phyloP scores from a whole-genome alignment of 371 early-diverging fungal species.

The Dichotomocladium elegans region DNA sequence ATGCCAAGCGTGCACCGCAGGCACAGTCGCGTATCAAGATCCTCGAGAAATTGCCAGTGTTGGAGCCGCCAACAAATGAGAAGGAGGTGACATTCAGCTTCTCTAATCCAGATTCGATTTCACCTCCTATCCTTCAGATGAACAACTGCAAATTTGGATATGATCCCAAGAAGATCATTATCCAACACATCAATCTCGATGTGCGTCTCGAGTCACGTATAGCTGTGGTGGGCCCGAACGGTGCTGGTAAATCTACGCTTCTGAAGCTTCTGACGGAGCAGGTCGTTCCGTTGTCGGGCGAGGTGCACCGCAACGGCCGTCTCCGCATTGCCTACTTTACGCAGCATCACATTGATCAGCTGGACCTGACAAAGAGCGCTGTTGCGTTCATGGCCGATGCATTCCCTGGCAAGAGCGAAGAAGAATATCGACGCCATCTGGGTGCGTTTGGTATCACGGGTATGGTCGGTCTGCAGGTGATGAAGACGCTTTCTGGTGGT shows the following conservation, averaged over 20 bases:
- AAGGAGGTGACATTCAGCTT: constrained; percentile 87
- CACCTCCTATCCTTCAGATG: constrained; percentile 93
- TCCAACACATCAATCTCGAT: constrained; percentile 83
- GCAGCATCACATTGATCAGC: constrained; percentile 97
- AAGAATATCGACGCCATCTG: constrained; percentile 92
- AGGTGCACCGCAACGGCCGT: constrained; percentile 89
- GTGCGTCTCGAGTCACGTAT: constrained; percentile 95
- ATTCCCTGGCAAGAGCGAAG: constrained; percentile 91
- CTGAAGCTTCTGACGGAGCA: constrained; percentile 89
- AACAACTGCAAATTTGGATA: constrained; percentile 89
- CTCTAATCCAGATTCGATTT: constrained; percentile 83
- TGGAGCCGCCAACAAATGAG: constrained; percentile 85
- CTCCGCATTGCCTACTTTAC: constrained; percentile 94
- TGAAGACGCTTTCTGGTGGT: constrained; percentile 96
- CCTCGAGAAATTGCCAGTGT: constrained; percentile 92
- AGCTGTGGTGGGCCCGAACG: constrained; percentile 92
- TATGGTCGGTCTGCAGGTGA: constrained; percentile 89
- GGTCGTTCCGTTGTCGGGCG: constrained; percentile 72
- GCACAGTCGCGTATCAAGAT: constrained; percentile 98
- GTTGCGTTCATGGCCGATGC: constrained; percentile 85
- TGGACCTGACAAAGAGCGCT: constrained; percentile 78
- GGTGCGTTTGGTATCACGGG: constrained; percentile 96
- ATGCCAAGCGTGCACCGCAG: constrained; percentile 97
- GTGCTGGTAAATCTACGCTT: constrained; percentile 86
- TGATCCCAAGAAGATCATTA: constrained; percentile 61